phyloP scores from a whole-genome alignment of 163 green algal genomes.

The Volvox carteri region DNA sequence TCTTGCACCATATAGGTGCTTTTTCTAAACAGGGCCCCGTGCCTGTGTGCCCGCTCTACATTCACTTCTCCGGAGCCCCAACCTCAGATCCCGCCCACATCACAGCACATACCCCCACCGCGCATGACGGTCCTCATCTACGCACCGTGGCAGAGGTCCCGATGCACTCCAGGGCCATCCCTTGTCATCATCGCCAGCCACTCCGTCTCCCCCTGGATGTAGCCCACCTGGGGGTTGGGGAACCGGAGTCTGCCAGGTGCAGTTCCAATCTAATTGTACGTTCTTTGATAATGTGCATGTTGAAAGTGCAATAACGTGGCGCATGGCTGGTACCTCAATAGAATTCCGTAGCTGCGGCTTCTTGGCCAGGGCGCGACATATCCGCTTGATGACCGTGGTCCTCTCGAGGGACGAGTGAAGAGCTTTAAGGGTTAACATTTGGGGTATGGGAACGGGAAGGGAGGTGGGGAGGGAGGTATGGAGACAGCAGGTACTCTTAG shows the following conservation, averaged over 20 bases:
- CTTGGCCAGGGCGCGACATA: conserved; percentile 57
- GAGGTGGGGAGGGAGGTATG: neutral
- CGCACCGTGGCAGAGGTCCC: conserved; percentile 67
- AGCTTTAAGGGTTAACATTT: conserved; percentile 43
- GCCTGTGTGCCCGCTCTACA: too few species aligned
- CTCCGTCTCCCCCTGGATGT: conserved; percentile 56
- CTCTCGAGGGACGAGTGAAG: conserved; percentile 62
- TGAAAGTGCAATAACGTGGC: too few species aligned
- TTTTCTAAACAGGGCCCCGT: too few species aligned
- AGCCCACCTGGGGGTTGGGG: conserved; percentile 14
- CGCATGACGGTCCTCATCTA: too few species aligned
- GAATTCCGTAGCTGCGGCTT: conserved; percentile 58
- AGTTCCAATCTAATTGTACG: too few species aligned
- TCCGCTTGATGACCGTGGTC: conserved; percentile 48
- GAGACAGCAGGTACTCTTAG: too few species aligned
- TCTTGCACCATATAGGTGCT: too few species aligned
- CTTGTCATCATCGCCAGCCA: conserved; percentile 47
- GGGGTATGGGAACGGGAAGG: too few species aligned
- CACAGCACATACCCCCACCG: too few species aligned
- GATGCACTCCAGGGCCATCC: conserved; percentile 57
- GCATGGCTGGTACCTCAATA: conserved; percentile 39
- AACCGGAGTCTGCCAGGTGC: neutral
- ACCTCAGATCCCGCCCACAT: too few species aligned
- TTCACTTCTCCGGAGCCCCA: too few species aligned
- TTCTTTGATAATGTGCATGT: too few species aligned